phyloP scores from a whole-genome alignment of 345 rosid genomes.

The Gossypioides kirkii region DNA sequence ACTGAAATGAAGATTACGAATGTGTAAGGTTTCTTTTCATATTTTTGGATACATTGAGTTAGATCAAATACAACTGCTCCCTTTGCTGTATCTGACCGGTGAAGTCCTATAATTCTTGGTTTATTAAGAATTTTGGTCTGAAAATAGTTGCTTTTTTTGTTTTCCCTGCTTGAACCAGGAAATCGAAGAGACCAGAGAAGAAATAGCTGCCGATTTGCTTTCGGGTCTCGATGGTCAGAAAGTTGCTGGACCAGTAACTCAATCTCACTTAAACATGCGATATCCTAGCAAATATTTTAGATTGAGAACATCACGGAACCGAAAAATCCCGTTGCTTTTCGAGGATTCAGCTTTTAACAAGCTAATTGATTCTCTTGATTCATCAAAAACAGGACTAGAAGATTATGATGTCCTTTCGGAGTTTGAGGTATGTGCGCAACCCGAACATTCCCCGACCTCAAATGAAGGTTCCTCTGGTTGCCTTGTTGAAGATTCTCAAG shows the following conservation, averaged over 20 bases:
- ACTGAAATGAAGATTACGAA: not conserved
- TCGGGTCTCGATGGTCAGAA: slow-evolving; percentile 21
- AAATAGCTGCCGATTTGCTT: slow-evolving; percentile 20
- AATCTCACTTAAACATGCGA: slow-evolving; percentile 5
- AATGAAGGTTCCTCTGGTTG: slow-evolving; percentile 5
- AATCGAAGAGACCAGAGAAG: slow-evolving; percentile 36
- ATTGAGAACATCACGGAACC: slow-evolving; percentile 14
- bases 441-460: slow-evolving; percentile 12
- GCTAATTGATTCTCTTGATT: slow-evolving; percentile 22
- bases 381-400: slow-evolving; percentile 16
- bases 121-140: slow-evolving; percentile 6
- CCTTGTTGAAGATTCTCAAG: slow-evolving; percentile 31
- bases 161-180: slow-evolving; percentile 35
- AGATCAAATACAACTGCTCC: not conserved
- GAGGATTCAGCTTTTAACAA: slow-evolving; percentile 23
- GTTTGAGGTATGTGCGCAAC: slow-evolving; percentile 9
- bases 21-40: not conserved
- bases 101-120: not conserved
- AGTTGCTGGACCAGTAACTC: not conserved
- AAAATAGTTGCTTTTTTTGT: not conserved
- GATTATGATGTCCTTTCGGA: slow-evolving; percentile 10
- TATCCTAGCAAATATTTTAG: not conserved
- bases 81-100: not conserved
- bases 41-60: not conserved
- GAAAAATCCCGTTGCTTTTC: slow-evolving; percentile 6